A percentile compares a stretch with the other conserved stretches of the same genome.
Evolutionary conservation across 441 rosid species (phyloP).

Genomic region (Euphorbia schlechtendalii): DNA sequence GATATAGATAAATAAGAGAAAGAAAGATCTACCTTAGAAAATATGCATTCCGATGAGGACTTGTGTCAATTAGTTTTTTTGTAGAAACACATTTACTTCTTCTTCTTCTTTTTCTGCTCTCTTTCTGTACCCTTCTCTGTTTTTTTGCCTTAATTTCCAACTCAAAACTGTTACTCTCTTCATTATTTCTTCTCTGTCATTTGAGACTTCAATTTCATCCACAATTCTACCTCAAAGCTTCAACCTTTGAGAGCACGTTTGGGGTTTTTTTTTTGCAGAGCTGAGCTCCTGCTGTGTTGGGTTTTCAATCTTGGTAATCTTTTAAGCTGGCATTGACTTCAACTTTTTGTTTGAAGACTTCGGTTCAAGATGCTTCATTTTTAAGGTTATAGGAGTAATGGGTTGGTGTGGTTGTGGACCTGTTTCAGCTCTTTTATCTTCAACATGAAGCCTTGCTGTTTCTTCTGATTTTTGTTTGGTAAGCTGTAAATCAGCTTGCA

Average conservation of each 20-base stretch:
- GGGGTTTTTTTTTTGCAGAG: conserved; percentile 1
- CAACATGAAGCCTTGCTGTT: conserved; percentile 35
- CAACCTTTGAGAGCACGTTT: neutral
- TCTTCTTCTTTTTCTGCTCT: neutral
- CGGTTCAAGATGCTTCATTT: conserved; percentile 32
- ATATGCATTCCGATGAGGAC: conserved; percentile 40
- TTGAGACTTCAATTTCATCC: neutral
- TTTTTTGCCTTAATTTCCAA: conserved; percentile 20
- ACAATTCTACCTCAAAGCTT: neutral
- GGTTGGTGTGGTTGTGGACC: conserved; percentile 59
- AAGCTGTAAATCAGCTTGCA: conserved; percentile 44
- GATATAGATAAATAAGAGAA: conserved; percentile 10
- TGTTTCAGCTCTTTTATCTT: conserved; percentile 36
- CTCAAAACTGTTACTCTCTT: conserved; percentile 15
- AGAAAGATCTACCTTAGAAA: conserved; percentile 27
- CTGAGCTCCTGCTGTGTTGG: neutral
- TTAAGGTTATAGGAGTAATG: conserved; percentile 34
- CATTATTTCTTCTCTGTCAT: neutral
- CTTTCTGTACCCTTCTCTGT: conserved; percentile 17
- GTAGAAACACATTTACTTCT: conserved; percentile 19
- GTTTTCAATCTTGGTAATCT: too few species aligned
- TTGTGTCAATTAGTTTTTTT: conserved; percentile 19
- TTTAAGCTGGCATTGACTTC: conserved; percentile 22
- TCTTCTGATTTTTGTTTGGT: conserved; percentile 54
- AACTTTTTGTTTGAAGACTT: conserved; percentile 12